Base-by-base conservation (phyloP, 176 grass and related monocot species). In the Melocanna baccifera region DNA sequence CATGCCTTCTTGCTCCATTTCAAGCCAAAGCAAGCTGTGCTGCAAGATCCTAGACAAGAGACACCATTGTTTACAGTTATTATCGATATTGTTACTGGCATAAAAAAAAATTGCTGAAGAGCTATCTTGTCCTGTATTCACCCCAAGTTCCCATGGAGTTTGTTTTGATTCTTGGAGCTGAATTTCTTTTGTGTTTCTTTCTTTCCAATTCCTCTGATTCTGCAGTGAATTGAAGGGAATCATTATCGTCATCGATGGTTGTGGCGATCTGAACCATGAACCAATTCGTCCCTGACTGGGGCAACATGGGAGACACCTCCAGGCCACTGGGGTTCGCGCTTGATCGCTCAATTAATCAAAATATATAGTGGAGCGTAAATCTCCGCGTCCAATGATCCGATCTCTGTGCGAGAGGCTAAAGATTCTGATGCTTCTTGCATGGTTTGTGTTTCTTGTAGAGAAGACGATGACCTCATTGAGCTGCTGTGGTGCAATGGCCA, bases 401-500 rank as follows among this genome's bases (percentile, higher is more conserved):
- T 57, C 61, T 66, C 0, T 23, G 65, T 9, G 10, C 29, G 36
- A n/a, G 15, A 28, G 20, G 70, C 37, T 39, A 19, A 59, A 56
- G 12, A 30, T 62, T 42, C 30, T 81, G 23, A 56, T 51, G 53
- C 23, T 63, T 34, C 0, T 36, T 53, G 36, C 41, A 34, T 55
- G 46, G 29, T 56, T 6, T 12, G 14, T 67, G 45, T 13, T 84
- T 62, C 15, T 81, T 81, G 80, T 85, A 97, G 94, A 36, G 73
- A 82, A 18, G 94, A 92, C 20, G 83, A 89, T 62, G 90, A 92
- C n/a, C 90, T 97, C 76, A 80, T 94, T 2, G 94, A 94, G 82
- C 88, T 97, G 69, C 75, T 97, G 30, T 94, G 94, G 94, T 91
- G 89, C 61, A 90, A 97, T 52, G 92, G 92, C 18, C 86, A 97